Evolutionary conservation across 148 eudicot genomes (phyloP).

Genomic region (Diospyros kaki): DNA sequence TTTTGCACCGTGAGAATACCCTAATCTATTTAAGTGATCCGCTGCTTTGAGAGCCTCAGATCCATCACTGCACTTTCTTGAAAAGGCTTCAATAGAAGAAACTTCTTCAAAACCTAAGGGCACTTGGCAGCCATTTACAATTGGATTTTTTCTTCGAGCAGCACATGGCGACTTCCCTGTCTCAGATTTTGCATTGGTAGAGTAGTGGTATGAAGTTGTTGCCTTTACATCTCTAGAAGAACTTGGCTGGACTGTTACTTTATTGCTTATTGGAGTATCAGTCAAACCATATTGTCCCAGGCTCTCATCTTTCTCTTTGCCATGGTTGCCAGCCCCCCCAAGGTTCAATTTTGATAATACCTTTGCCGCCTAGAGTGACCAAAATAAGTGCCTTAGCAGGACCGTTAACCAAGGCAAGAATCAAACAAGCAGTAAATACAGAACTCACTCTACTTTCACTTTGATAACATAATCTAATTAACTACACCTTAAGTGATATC

Average conservation of each 20-base stretch:
- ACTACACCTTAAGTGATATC: background rate
- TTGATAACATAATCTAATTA: background rate
- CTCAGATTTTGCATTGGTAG: slow-evolving; percentile 9
- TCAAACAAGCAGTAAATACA: too few relatives aligned
- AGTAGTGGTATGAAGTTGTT: slow-evolving; percentile 12
- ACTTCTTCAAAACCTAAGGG: slow-evolving; percentile 13
- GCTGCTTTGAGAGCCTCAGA: slow-evolving; percentile 12
- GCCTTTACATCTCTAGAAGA: slow-evolving; percentile 20
- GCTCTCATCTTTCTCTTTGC: slow-evolving; percentile 27
- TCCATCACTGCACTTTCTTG: slow-evolving; percentile 22
- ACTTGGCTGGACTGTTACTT: slow-evolving; percentile 16
- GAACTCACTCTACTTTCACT: background rate
- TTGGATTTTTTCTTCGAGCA: slow-evolving; percentile 14
- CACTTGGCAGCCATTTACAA: slow-evolving; percentile 13
- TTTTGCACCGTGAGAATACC: slow-evolving; percentile 17
- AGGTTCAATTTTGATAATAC: slow-evolving; percentile 47
- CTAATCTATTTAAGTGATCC: slow-evolving; percentile 20
- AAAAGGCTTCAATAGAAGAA: slow-evolving; percentile 17
- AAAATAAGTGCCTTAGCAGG: slow-evolving; percentile 13
- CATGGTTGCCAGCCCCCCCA: slow-evolving; percentile 24
- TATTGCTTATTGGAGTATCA: slow-evolving; percentile 15
- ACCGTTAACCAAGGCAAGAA: background rate
- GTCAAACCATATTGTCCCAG: slow-evolving; percentile 23
- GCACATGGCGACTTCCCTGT: slow-evolving; percentile 13
- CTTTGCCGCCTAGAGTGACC: slow-evolving; percentile 50